phyloP scores from a whole-genome alignment of 495 filamentous ascomycete species.

The Aspergillus bridgeri region DNA sequence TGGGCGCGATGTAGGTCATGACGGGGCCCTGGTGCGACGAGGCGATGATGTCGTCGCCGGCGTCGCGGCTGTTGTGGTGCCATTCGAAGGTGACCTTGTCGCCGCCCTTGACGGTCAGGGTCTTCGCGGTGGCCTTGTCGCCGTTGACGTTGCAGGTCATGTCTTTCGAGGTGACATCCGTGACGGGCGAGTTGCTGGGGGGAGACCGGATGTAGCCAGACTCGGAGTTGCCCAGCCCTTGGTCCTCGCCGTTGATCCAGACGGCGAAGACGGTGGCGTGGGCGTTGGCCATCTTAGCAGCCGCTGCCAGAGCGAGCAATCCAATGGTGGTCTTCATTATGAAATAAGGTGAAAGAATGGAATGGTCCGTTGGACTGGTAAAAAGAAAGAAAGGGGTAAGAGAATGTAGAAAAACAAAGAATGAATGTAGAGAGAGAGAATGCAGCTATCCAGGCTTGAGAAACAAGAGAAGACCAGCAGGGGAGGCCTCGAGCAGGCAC shows the following conservation, averaged over 20 bases:
- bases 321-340: conserved; percentile 22
- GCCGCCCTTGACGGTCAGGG: conserved; percentile 20
- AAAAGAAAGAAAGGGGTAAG: background rate
- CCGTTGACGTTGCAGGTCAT: conserved; percentile 27
- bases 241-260: conserved; percentile 26
- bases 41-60: conserved; percentile 26
- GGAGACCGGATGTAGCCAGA: conserved; percentile 21
- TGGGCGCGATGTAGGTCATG: conserved; percentile 24
- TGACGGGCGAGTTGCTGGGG: conserved; percentile 23
- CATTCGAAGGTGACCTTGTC: conserved; percentile 28
- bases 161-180: conserved; percentile 23
- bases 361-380: conserved; percentile 3
- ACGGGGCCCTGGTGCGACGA: conserved; percentile 21
- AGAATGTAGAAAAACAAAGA: conserved; percentile 8
- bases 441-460: conserved; percentile 11
- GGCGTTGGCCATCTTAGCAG: conserved; percentile 20
- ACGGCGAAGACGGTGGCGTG: conserved; percentile 25
- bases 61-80: conserved; percentile 21
- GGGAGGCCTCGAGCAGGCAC: background rate
- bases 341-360: conserved; percentile 9
- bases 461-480: background rate
- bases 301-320: conserved; percentile 26
- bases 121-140: conserved; percentile 17
- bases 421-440: conserved; percentile 6
- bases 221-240: conserved; percentile 19